Conservation (phyloP, 2,329 filamentous ascomycete species). For the Alternaria triticina region DNA sequence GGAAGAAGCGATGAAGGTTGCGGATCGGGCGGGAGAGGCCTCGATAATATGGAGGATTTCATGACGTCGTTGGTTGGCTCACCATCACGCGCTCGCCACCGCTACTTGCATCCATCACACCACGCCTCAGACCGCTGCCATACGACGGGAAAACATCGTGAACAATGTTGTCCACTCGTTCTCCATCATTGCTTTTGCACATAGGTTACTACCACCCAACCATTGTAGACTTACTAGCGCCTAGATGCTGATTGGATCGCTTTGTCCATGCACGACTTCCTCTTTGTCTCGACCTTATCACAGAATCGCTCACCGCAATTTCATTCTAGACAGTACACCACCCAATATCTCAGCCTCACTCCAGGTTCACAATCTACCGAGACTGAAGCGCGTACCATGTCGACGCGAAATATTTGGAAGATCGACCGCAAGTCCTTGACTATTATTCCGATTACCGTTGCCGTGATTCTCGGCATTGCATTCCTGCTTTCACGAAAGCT, state of each 20-base stretch:
- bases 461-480: background rate
- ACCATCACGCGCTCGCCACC: constrained; percentile 12
- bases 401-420: background rate
- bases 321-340: background rate
- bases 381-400: background rate
- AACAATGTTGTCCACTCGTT: background rate
- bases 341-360: background rate
- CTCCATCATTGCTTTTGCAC: background rate
- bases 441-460: background rate
- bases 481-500: background rate
- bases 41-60: constrained; percentile 3
- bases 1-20: background rate
- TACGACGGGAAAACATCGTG: background rate
- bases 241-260: background rate
- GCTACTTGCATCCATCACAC: constrained; percentile 7
- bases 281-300: background rate
- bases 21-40: background rate
- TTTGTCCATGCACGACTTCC: background rate
- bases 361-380: background rate
- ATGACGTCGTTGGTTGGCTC: constrained; percentile 18
- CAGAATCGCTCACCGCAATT: background rate
- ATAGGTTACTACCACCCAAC: background rate
- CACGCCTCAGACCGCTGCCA: background rate
- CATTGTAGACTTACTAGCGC: background rate
- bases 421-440: background rate